Percentiles rank a stretch among this genome's conserved stretches.
phyloP scores from a whole-genome alignment of 2,329 filamentous ascomycete genomes.

The Lasiodiplodia sp. region DNA sequence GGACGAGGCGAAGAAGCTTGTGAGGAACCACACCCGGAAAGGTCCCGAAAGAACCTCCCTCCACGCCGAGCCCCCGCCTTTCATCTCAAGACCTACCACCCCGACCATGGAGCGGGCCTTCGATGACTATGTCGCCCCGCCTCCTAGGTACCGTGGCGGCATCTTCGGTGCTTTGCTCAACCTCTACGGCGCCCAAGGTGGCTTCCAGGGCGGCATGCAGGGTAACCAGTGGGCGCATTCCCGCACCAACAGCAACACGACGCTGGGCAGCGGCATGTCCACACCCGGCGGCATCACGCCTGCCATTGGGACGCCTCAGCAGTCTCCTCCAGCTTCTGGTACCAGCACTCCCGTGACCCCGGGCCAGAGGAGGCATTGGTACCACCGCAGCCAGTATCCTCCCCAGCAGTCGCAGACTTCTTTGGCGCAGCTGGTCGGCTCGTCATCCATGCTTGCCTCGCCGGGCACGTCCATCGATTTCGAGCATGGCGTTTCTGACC shows the following conservation, averaged over 20 bases:
- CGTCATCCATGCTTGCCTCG: conserved; percentile 52
- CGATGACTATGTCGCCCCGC: conserved; percentile 70
- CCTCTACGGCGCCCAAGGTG: conserved; percentile 58
- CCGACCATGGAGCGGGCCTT: conserved; percentile 57
- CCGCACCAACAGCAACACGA: conserved; percentile 20
- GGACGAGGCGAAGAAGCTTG: conserved; percentile 56
- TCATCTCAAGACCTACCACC: conserved; percentile 56
- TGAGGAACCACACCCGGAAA: conserved; percentile 48
- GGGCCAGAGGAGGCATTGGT: conserved; percentile 32
- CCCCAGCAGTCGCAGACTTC: conserved; percentile 50
- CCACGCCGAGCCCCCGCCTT: conserved; percentile 5
- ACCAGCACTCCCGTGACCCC: conserved; percentile 47
- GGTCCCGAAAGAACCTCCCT: conserved; percentile 3
- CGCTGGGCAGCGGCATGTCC: conserved; percentile 14
- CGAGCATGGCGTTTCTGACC: conserved; percentile 51
- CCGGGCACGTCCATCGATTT: conserved; percentile 48
- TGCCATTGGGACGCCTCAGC: conserved; percentile 44
- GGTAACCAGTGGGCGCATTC: background rate
- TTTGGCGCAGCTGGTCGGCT: conserved; percentile 53
- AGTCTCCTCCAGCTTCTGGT: conserved; percentile 53
- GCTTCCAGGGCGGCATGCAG: conserved; percentile 9
- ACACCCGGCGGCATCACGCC: conserved; percentile 29
- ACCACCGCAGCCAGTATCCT: conserved; percentile 34
- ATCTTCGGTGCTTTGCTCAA: conserved; percentile 76
- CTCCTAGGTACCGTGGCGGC: conserved; percentile 73